These are phyloP conservation scores for Laetiporus sulphureus DNA, from an alignment of 1,284 basidiomycete genomes.

Conservation along the genomic window DNA sequence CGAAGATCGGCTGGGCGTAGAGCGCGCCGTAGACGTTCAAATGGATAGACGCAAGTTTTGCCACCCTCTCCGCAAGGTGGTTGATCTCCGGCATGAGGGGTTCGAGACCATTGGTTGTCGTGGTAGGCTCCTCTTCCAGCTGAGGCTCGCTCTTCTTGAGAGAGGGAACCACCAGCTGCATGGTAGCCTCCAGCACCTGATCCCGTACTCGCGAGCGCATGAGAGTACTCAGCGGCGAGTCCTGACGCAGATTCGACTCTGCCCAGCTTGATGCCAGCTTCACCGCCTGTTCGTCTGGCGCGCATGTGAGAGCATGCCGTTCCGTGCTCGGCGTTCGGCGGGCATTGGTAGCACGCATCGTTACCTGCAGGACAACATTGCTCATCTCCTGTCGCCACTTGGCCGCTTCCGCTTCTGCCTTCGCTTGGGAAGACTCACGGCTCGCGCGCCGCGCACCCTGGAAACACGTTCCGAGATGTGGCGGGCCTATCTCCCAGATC, in stretches of 20 bases:
- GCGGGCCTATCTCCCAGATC: slow-evolving; percentile 68
- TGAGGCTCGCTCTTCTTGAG: slow-evolving; percentile 6
- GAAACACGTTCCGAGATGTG: slow-evolving; percentile 51
- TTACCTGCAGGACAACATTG: slow-evolving; percentile 30
- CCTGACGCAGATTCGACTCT: slow-evolving; percentile 48
- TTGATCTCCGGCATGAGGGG: slow-evolving; percentile 63
- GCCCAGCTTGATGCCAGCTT: slow-evolving; percentile 60
- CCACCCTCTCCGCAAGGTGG: slow-evolving; percentile 59
- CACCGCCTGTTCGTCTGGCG: slow-evolving; percentile 45
- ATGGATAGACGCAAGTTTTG: slow-evolving; percentile 65
- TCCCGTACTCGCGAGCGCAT: slow-evolving; percentile 57
- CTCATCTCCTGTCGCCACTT: slow-evolving; percentile 34
- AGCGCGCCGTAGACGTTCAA: slow-evolving; percentile 65
- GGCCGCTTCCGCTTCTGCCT: slow-evolving; percentile 26
- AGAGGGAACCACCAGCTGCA: slow-evolving; percentile 40
- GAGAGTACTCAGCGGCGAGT: slow-evolving; percentile 49
- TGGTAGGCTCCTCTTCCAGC: no score
- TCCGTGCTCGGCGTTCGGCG: slow-evolving; percentile 7
- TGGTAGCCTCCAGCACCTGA: slow-evolving; percentile 55
- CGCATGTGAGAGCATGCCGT: slow-evolving; percentile 16
- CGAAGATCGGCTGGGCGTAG: slow-evolving; percentile 63
- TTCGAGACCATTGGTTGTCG: slow-evolving; percentile 56
- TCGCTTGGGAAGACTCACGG: slow-evolving; percentile 1
- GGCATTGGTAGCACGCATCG: slow-evolving; percentile 26
- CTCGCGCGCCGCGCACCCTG: slow-evolving; percentile 21